A percentile compares a stretch with the other conserved stretches of the same genome.
Conservation (phyloP, 768 basidiomycete species). For the Cystobasidiopsis lactophilus region DNA sequence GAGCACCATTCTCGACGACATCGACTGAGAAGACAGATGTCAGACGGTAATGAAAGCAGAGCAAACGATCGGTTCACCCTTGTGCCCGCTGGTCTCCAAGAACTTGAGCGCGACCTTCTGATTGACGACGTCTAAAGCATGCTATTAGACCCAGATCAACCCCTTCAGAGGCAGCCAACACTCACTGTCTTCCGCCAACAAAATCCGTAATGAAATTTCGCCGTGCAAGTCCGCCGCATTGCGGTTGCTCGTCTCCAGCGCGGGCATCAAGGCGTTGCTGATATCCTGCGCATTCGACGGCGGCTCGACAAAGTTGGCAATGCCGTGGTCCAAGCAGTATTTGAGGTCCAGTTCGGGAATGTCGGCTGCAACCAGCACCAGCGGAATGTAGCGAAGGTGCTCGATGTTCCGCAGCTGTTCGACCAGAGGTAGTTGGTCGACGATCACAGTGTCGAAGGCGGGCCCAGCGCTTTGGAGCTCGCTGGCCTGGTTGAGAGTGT, state of each 20-base stretch:
- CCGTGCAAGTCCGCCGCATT: constrained; percentile 66
- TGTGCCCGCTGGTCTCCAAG: constrained; percentile 83
- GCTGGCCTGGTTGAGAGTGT: constrained; percentile 50
- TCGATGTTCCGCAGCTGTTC: constrained; percentile 77
- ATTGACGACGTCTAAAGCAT: constrained; percentile 32
- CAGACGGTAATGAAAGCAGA: too few relatives aligned
- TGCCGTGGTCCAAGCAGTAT: constrained; percentile 39
- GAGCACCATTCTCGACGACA: constrained; percentile 52
- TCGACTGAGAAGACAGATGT: constrained; percentile 80
- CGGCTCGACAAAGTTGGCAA: constrained; percentile 80
- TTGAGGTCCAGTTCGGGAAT: constrained; percentile 20
- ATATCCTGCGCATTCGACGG: constrained; percentile 75
- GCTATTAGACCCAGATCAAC: not conserved
- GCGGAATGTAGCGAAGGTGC: constrained; percentile 85
- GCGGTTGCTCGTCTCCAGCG: constrained; percentile 82
- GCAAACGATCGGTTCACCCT: too few relatives aligned
- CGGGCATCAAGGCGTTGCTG: constrained; percentile 72
- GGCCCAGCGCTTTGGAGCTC: constrained; percentile 46
- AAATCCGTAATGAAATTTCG: constrained; percentile 70
- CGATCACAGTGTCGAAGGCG: constrained; percentile 83
- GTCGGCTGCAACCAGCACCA: constrained; percentile 38
- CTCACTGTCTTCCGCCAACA: constrained; percentile 74
- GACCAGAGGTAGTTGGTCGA: constrained; percentile 67
- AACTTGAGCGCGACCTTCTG: constrained; percentile 93
- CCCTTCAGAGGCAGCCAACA: not conserved